Conservation (phyloP, 257 asterid species). For the Mentha longifolia region DNA sequence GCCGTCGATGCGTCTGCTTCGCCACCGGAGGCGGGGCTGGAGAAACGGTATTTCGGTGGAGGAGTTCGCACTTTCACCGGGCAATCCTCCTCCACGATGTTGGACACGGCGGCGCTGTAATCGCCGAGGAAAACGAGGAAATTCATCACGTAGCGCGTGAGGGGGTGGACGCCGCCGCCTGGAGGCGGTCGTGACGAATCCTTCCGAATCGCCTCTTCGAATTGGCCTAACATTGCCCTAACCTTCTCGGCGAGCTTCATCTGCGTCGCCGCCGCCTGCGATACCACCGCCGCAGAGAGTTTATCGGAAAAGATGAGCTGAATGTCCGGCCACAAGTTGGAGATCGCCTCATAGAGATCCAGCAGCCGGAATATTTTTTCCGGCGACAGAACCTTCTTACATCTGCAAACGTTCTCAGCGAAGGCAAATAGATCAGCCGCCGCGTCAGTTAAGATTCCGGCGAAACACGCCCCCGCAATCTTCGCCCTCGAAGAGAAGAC, state of each 20-base stretch:
- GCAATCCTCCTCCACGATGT: conserved; percentile 46
- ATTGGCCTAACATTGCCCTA: conserved; percentile 55
- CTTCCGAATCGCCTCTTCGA: conserved; percentile 76
- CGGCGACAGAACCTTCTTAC: conserved; percentile 61
- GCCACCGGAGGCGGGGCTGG: conserved; percentile 20
- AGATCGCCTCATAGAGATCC: conserved; percentile 71
- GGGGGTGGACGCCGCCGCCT: conserved; percentile 76
- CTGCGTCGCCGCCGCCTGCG: conserved; percentile 57
- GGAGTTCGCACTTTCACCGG: conserved; percentile 41
- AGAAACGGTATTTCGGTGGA: conserved; percentile 55
- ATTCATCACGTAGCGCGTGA: conserved; percentile 90
- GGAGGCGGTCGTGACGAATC: conserved; percentile 58
- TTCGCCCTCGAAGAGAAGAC: conserved; percentile 65
- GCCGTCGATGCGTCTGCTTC: conserved; percentile 43
- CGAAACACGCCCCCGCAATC: conserved; percentile 60
- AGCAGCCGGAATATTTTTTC: conserved; percentile 74
- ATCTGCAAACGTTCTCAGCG: conserved; percentile 54
- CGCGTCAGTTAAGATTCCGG: conserved; percentile 55
- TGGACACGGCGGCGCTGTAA: conserved; percentile 64
- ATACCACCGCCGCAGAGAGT: conserved; percentile 47
- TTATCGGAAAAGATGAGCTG: conserved; percentile 56
- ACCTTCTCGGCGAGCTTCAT: conserved; percentile 70
- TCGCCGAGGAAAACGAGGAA: conserved; percentile 67
- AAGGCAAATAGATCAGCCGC: conserved; percentile 55
- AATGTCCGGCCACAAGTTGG: conserved; percentile 65